phyloP scores from a whole-genome alignment of 164 flowering plant species.

The Piper longum region DNA sequence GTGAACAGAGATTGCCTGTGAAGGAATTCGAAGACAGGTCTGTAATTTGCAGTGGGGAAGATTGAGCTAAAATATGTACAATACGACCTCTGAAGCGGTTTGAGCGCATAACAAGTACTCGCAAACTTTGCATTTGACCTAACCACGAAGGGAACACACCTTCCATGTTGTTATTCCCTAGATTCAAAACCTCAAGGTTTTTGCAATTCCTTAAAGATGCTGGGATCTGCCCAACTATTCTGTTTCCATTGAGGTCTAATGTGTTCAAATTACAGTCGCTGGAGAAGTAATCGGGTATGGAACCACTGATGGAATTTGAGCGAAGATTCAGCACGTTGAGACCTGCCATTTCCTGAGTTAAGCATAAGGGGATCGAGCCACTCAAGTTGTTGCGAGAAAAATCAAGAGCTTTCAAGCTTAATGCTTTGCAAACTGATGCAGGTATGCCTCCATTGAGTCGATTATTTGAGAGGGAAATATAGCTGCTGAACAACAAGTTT shows the following conservation, averaged over 20 bases:
- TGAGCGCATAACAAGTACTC: slow-evolving; percentile 38
- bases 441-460: slow-evolving; percentile 12
- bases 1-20: slow-evolving; percentile 18
- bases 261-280: slow-evolving; percentile 20
- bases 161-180: slow-evolving; percentile 38
- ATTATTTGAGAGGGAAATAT: slow-evolving; percentile 27
- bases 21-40: slow-evolving; percentile 41
- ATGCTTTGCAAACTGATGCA: slow-evolving; percentile 30
- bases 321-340: slow-evolving; percentile 30
- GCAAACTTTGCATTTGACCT: slow-evolving; percentile 20
- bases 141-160: slow-evolving; percentile 39
- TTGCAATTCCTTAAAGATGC: slow-evolving; percentile 34
- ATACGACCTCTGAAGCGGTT: slow-evolving; percentile 26
- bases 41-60: slow-evolving; percentile 36
- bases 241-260: slow-evolving; percentile 36
- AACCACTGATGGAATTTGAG: slow-evolving; percentile 28
- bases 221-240: slow-evolving; percentile 33
- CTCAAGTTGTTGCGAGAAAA: slow-evolving; percentile 31
- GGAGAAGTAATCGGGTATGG: slow-evolving; percentile 20
- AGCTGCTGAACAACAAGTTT: background rate
- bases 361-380: slow-evolving; percentile 34
- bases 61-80: background rate
- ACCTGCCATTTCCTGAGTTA: slow-evolving; percentile 2
- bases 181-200: slow-evolving; percentile 33
- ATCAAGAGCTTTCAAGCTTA: slow-evolving; percentile 29